Evolutionary conservation across 176 grass and related monocot genomes (phyloP), one percentile per base, ranked within the genome.

Genomic region (Oryza meyeriana): DNA sequence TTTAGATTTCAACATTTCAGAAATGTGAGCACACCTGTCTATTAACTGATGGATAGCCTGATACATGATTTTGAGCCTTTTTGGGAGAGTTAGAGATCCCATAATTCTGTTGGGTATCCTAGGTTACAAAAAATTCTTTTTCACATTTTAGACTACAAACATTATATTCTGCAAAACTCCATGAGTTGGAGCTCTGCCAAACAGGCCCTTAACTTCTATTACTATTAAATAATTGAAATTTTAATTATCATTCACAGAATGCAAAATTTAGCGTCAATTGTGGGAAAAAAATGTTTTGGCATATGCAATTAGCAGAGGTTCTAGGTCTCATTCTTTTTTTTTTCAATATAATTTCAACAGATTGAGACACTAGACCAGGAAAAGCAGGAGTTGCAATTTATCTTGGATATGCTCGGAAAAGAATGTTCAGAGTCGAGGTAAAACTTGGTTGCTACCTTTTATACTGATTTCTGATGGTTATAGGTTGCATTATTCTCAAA

Each of bases 351-450:
- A 28, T 83, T 81, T 93, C 4, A 80, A 80, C 88, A 98, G 95
- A 73, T 98, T 79, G 88, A 94, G 70, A 86, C 77, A 11, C 84
- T 94, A 84, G 92, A 94, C 81, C 77, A 88, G 62, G 90, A 94
- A 91, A 94, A 91, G 64, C 90, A 93, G 84, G 90, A 87, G 81
- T 62, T 92, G 45, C 86, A 94, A 86, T 93, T 84, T 68, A 87
- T 94, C 68, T 83, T 92, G 87, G 95, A 94, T 87, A 98, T 93
- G 90, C 86, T 93, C 35, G 85, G 75, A 13, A 80, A 93, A 83
- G 92, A 88, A 93, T 89, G 79, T 91, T 87, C 82, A 47, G 90
- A 91, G 73, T 86, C 86, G 57, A 94, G 95, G 95, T 98, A 94
- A 72, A 47, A 64, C n/a, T 34, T 79, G 52, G 10, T 28, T 80